Evolutionary conservation across 1,139 yeast genomes (phyloP).

Genomic region (Lodderomyces beijingensis): DNA sequence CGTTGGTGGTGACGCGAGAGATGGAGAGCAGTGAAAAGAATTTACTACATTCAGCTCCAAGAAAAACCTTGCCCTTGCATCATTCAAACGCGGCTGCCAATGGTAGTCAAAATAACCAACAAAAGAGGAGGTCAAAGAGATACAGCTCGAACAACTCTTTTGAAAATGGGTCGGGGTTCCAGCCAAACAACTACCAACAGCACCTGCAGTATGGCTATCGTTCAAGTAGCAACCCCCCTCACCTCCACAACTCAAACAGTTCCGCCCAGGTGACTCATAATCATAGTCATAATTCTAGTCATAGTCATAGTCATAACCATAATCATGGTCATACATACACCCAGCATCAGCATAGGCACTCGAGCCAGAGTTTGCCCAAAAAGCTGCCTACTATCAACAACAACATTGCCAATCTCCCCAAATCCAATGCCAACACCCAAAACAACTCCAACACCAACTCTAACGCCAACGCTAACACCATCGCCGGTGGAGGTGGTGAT

Average conservation of each 20-base stretch:
- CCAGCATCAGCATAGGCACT: conserved; percentile 1
- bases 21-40: conserved; percentile 5
- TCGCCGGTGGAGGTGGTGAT: neutral
- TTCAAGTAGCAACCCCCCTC: too few species aligned
- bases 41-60: conserved; percentile 13
- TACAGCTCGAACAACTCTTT: neutral
- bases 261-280: neutral
- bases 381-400: neutral
- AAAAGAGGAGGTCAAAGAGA: neutral
- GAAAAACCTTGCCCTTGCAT: too few species aligned
- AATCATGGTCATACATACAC: too few species aligned
- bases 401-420: conserved; percentile 1
- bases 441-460: neutral
- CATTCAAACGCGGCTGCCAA: too few species aligned
- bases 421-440: too few species aligned
- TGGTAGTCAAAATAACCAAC: conserved; percentile 10
- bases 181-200: conserved; percentile 26
- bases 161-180: too few species aligned
- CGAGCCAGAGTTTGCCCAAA: neutral
- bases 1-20: conserved; percentile 28
- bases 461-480: neutral
- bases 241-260: too few species aligned
- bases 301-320: too few species aligned
- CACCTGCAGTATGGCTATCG: conserved; percentile 12
- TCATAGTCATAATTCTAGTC: conserved; percentile 1